A percentile compares a stretch with the other conserved stretches of the same genome.
Evolutionary conservation across 2,329 filamentous ascomycete species (phyloP).

Genomic region (Diaporthe australafricana): DNA sequence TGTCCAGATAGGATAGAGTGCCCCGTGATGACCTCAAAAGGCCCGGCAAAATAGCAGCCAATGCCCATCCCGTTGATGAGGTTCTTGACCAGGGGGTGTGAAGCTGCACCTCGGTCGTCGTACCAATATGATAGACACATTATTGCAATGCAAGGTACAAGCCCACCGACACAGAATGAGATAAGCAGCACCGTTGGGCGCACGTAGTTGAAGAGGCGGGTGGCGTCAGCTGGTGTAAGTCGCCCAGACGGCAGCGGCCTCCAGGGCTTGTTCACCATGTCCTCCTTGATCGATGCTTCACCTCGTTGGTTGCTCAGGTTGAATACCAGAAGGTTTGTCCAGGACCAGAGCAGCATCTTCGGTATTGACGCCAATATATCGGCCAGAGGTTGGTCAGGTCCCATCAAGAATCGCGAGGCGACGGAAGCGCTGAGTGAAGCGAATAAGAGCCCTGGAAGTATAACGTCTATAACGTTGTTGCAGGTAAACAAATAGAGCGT

Average conservation of each 20-base stretch:
- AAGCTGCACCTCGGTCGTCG: not conserved
- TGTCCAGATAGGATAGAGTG: not conserved
- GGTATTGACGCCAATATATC: no score
- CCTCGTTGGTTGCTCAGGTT: not conserved
- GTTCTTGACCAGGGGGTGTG: not conserved
- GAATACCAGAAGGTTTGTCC: not conserved
- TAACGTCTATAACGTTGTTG: no score
- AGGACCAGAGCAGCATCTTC: not conserved
- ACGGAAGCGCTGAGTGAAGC: not conserved
- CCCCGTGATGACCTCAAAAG: not conserved
- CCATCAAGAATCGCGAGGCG: not conserved
- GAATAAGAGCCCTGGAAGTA: no score
- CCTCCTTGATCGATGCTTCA: not conserved
- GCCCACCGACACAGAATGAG: not conserved
- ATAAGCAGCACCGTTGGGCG: not conserved
- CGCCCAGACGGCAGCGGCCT: not conserved
- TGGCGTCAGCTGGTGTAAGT: not conserved
- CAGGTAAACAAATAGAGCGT: no score
- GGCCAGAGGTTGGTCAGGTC: not conserved
- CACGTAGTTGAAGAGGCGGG: not conserved
- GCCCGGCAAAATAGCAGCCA: not conserved
- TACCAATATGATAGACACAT: not conserved
- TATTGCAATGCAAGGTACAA: not conserved
- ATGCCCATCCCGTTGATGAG: not conserved
- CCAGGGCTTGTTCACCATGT: slow-evolving; percentile 3